Evolutionary conservation across 495 filamentous ascomycete genomes (phyloP), one percentile per base, ranked within the genome.

Genomic region (Talaromyces liani): DNA sequence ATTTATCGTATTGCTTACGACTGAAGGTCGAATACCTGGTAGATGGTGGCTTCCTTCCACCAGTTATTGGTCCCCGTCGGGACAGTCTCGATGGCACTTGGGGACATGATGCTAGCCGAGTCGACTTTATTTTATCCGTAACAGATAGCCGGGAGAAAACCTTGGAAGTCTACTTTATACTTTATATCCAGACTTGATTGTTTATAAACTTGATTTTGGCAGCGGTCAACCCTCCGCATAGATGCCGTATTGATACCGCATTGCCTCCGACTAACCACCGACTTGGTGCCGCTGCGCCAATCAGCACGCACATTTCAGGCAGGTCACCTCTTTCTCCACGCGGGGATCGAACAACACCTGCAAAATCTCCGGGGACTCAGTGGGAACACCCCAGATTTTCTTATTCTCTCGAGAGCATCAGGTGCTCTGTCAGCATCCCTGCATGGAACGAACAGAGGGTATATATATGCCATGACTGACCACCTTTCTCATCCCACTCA

Each of bases 1-100:
- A 51, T 51, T 24, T 22, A 51, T 51, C 47, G n/a, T 51, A 51
- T 51, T 41, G 36, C 16, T 41, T 41, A 51, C 47, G 20, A 51
- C 36, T 41, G 47, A 24, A 24, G 47, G 18, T 51, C 47, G 66
- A 83, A 86, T 25, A 86, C 80, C 66, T 86, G 84, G 65, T 86
- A 86, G 51, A 84, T 75, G 47, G 54, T 66, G 54, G 71, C 73
- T 63, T 71, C 71, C 67, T 77, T 73, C 73, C 74, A 75, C 72
- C 73, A 77, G 59, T 72, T 51, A 51, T 51, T 51, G 47, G 47
- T 51, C 47, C 47, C 47, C 18, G 47, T 51, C 47, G 47, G 47
- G 47, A 51, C 47, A 51, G 47, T 51, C 47, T 51, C 47, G 47
- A 51, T 51, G 47, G 47, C 47, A 51, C 47, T 51, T 51, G 47